Base-by-base conservation (phyloP, 2,329 filamentous ascomycete species). In the Exophiala lecanii-corni region DNA sequence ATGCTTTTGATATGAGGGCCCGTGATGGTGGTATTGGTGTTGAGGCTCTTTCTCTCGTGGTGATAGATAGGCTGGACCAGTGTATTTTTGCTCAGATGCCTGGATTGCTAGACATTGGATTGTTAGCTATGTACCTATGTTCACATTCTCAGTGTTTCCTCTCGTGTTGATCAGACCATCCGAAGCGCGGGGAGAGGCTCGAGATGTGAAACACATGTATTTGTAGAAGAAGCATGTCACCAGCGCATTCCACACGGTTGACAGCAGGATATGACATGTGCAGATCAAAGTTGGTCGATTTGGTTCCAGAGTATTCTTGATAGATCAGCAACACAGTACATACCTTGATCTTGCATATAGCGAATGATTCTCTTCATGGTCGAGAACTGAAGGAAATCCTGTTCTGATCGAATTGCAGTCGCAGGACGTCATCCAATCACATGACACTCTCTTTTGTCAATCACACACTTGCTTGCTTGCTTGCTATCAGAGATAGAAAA, bases 341-440 rank as follows among this genome's bases (percentile, higher is more conserved):
- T n/a, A 53, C 51, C 51, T 45, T 53, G 51, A 23, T 54, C 45
- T 31, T 54, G 51, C 19, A 54, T 34, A 33, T 54, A 54, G 18
- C 39, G 40, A 39, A 53, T 45, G 36, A 53, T 28, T 35, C 40
- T 54, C 39, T 53, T 53, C 49, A 54, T 54, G 15, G 39, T 41
- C 21, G 15, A n/a, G n/a, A n/a, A n/a, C n/a, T n/a, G n/a, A n/a
- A n/a, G n/a, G n/a, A n/a, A n/a, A n/a, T n/a, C n/a, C n/a, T n/a
- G n/a, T n/a, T n/a, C n/a, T n/a, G n/a, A n/a, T n/a, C n/a, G n/a
- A n/a, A n/a, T n/a, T n/a, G n/a, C n/a, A n/a, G n/a, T n/a, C n/a
- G n/a, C n/a, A n/a, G n/a, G n/a, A n/a, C n/a, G n/a, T n/a, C n/a
- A n/a, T n/a, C n/a, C n/a, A n/a, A n/a, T n/a, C n/a, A n/a, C n/a